These are phyloP conservation scores for Combretum micranthum DNA, from an alignment of 345 rosid species.

Conservation along the genomic window DNA sequence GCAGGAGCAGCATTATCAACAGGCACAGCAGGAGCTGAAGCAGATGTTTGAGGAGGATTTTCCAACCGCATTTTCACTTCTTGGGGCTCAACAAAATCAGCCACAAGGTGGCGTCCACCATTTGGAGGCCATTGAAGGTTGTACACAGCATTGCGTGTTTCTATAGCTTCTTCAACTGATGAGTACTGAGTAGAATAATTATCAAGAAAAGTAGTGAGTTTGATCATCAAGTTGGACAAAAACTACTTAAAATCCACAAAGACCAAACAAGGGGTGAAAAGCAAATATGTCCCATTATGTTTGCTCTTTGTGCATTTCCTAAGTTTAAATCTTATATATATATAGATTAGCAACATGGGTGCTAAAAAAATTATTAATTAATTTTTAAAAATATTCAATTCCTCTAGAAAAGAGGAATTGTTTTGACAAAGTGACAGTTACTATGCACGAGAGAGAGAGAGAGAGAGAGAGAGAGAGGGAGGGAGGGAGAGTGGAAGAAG, in stretches of 20 bases:
- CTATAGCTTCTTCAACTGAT: conserved; percentile 75
- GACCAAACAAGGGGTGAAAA: no score
- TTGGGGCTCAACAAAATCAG: conserved; percentile 81
- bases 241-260: neutral
- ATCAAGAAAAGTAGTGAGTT: neutral
- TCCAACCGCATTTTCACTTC: conserved; percentile 67
- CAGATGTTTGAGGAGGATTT: conserved; percentile 33
- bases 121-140: conserved; percentile 95
- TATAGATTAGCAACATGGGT: no score
- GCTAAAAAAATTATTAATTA: no score
- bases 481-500: no score
- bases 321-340: no score
- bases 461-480: no score
- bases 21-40: conserved; percentile 31
- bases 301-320: no score
- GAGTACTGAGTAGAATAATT: conserved; percentile 52
- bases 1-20: conserved; percentile 22
- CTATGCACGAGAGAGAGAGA: no score
- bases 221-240: neutral
- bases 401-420: no score
- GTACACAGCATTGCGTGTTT: conserved; percentile 84
- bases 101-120: conserved; percentile 77
- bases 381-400: no score
- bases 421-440: no score
- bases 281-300: no score